Conservation (phyloP, 495 filamentous ascomycete species). For the Lophiostoma macrostomum region DNA sequence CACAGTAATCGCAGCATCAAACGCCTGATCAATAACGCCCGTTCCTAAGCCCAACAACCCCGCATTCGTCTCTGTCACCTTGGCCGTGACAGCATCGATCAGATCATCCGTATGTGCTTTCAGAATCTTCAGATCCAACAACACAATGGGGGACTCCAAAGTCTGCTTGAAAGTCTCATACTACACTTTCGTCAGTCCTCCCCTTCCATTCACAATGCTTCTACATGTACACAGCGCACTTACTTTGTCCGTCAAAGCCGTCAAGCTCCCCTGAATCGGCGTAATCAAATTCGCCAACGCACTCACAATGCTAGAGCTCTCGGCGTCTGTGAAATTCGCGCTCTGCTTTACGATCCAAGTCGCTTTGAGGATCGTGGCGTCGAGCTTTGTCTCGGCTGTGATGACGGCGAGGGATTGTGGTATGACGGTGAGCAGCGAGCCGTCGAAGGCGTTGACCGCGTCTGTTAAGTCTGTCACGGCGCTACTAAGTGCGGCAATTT, state of each 20-base stretch:
- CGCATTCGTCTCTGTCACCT: not conserved
- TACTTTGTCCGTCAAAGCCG: conserved; percentile 8
- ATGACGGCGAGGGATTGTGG: conserved; percentile 15
- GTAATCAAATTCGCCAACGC: not conserved
- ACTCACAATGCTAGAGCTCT: not conserved
- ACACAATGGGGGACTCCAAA: conserved; percentile 5
- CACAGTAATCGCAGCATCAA: conserved; percentile 10
- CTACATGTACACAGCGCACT: not conserved
- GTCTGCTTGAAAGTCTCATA: conserved; percentile 13
- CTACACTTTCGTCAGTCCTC: not conserved
- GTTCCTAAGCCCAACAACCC: not conserved
- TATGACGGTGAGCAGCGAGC: conserved; percentile 5
- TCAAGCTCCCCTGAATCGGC: not conserved
- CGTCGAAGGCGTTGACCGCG: conserved; percentile 17
- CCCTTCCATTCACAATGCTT: no score
- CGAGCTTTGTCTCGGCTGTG: conserved; percentile 8
- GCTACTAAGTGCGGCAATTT: not conserved
- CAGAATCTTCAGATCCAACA: conserved; percentile 5
- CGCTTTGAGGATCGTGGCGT: conserved; percentile 1
- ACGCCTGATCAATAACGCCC: conserved; percentile 8
- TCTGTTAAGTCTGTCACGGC: conserved; percentile 1
- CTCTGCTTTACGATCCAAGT: not conserved
- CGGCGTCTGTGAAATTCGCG: not conserved
- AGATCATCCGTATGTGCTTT: conserved; percentile 8
- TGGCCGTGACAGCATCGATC: not conserved